phyloP scores from a whole-genome alignment of 176 grass and related monocot genomes.

The Chloris gayana region DNA sequence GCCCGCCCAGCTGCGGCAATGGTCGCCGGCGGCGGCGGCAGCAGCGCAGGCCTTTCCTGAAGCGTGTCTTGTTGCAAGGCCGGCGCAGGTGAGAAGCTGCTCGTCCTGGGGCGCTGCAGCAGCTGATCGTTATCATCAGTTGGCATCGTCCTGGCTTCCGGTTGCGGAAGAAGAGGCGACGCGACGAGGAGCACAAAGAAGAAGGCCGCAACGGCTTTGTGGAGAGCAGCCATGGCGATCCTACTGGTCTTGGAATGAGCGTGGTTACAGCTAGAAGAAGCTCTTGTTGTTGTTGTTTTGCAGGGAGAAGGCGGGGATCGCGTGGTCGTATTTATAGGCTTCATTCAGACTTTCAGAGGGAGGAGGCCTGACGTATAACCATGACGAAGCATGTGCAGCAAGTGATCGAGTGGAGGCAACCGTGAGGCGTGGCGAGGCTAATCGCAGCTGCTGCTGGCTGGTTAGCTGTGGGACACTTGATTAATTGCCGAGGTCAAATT shows the following conservation, averaged over 20 bases:
- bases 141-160: conserved; percentile 21
- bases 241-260: background rate
- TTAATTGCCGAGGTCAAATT: background rate
- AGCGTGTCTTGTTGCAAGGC: background rate
- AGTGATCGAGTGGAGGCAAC: background rate
- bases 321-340: conserved; percentile 28
- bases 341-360: background rate
- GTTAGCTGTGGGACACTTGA: no score
- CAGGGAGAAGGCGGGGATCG: background rate
- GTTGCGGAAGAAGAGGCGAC: background rate
- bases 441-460: no score
- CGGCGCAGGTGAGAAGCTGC: background rate
- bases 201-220: background rate
- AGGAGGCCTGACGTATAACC: background rate
- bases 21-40: background rate
- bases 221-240: conserved; percentile 3
- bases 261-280: background rate
- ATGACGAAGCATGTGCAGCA: background rate
- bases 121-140: background rate
- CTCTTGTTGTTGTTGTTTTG: background rate
- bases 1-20: background rate
- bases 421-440: background rate
- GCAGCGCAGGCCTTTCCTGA: background rate
- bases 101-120: background rate
- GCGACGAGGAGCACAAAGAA: background rate